phyloP scores from a whole-genome alignment of 768 basidiomycete species.

The Floccularia luteovirens region DNA sequence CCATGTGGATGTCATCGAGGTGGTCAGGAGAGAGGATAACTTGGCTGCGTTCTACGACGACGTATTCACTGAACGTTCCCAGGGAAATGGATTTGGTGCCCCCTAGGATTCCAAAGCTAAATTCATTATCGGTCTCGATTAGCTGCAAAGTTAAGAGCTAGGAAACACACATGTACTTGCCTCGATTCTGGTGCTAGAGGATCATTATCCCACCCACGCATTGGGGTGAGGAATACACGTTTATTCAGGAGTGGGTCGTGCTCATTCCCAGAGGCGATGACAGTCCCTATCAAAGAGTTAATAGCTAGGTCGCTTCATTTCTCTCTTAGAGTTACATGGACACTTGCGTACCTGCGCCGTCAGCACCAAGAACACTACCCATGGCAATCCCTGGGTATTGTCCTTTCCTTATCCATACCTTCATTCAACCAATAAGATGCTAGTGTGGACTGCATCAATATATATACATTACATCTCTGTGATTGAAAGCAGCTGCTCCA shows the following conservation, averaged over 20 bases:
- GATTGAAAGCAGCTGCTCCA: conserved; percentile 69
- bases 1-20: conserved; percentile 57
- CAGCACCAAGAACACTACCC: conserved; percentile 59
- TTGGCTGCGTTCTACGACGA: conserved; percentile 64
- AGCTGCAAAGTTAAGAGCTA: not conserved
- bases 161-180: conserved; percentile 21
- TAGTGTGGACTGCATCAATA: not conserved
- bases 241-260: conserved; percentile 50
- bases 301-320: too few relatives aligned
- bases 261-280: conserved; percentile 47
- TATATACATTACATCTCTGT: conserved; percentile 47
- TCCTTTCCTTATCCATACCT: conserved; percentile 74
- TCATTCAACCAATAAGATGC: conserved; percentile 7
- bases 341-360: conserved; percentile 56
- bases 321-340: too few relatives aligned
- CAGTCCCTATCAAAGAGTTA: conserved; percentile 35
- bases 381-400: conserved; percentile 56
- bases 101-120: conserved; percentile 63
- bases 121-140: not conserved
- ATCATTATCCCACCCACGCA: conserved; percentile 66
- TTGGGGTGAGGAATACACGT: conserved; percentile 71
- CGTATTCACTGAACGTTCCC: conserved; percentile 74
- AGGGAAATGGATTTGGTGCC: conserved; percentile 41
- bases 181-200: conserved; percentile 58
- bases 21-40: conserved; percentile 61